Percentiles rank a stretch among this genome's conserved stretches.
phyloP scores from a whole-genome alignment of 2,329 filamentous ascomycete species.

The Drechslerella dactyloides region DNA sequence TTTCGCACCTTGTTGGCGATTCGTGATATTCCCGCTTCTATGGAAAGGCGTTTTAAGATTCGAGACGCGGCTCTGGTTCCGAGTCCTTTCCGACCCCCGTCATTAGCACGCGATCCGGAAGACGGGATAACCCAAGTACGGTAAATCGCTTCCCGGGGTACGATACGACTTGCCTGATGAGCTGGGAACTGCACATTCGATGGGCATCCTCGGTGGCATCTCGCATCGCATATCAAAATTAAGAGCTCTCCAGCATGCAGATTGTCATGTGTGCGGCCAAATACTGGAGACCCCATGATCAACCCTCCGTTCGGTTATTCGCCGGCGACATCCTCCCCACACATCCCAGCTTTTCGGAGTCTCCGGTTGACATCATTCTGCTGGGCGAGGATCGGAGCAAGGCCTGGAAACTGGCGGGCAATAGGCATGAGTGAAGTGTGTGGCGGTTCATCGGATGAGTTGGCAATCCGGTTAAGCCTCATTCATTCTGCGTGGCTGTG shows the following conservation, averaged over 20 bases:
- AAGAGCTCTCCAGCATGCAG: neutral
- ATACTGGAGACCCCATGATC: slow-evolving; percentile 13
- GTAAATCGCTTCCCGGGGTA: too few relatives aligned
- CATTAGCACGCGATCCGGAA: neutral
- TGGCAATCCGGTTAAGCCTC: slow-evolving; percentile 32
- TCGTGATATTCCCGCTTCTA: slow-evolving; percentile 21
- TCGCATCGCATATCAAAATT: neutral
- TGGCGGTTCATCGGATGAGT: slow-evolving; percentile 27
- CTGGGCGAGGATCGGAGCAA: neutral
- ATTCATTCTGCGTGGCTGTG: slow-evolving; percentile 30
- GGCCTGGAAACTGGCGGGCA: slow-evolving; percentile 9
- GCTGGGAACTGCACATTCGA: neutral
- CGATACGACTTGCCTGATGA: neutral
- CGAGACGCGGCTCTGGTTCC: slow-evolving; percentile 3
- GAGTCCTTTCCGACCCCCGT: neutral
- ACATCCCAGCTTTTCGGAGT: slow-evolving; percentile 31
- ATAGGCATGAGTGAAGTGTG: slow-evolving; percentile 10
- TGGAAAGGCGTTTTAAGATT: neutral
- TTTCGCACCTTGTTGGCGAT: slow-evolving; percentile 36
- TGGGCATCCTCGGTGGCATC: neutral
- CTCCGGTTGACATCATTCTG: slow-evolving; percentile 38
- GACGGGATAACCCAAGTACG: too few relatives aligned
- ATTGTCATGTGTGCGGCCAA: neutral
- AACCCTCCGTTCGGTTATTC: slow-evolving; percentile 6
- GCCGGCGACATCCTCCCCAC: slow-evolving; percentile 23